Evolutionary conservation across 768 basidiomycete species (phyloP), one percentile per base, ranked within the genome.

Genomic region (Podaxis sp.): DNA sequence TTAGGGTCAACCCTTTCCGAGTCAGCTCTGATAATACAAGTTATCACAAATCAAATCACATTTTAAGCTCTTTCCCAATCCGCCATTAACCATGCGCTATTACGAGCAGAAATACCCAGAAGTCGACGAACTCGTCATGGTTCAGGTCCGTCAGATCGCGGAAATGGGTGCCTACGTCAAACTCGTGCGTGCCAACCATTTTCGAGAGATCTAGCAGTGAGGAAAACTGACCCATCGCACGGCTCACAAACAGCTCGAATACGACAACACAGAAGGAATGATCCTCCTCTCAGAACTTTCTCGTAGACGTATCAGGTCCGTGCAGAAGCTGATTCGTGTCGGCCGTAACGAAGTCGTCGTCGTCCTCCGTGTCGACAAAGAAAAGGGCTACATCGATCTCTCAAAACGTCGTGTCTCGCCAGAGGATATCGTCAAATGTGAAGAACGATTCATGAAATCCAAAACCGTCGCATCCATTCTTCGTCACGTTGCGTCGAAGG

Each of bases 121-220:
- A 76, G 93, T 97, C 66, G 96, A 99, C 74, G 93, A 97, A 75
- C 88, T 99, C 56, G 97, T 99, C 76, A 98, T 99, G 96, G 97
- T 99, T 12, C 96, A 99, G 73, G 97, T 99, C 66, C 92, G 93
- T 75, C 95, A 97, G 79, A 99, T 99, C 70, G 94, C 95, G 57
- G 96, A 99, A 76, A 99, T 99, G 96, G 97, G 97, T 53, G 97
- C 97, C 50, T 99, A 99, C 74, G 97, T 99, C 66, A 98, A 98
- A 73, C 83, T 99, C 68, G 96, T 96, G 67, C 68, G 91, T 79
- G 22, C 15, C 6, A 11, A 2, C 2, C 12, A 30, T 50, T 30
- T 7, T 52, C 54, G 15, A 49, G n/a, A 46, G 11, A 58, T 3
- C 7, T 7, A 46, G 3, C 20, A 24, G 15, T 17, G 8, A 10